A percentile compares a stretch with the other conserved stretches of the same genome.
Evolutionary conservation across 345 rosid genomes (phyloP).

Genomic region (Eutrema japonicum): DNA sequence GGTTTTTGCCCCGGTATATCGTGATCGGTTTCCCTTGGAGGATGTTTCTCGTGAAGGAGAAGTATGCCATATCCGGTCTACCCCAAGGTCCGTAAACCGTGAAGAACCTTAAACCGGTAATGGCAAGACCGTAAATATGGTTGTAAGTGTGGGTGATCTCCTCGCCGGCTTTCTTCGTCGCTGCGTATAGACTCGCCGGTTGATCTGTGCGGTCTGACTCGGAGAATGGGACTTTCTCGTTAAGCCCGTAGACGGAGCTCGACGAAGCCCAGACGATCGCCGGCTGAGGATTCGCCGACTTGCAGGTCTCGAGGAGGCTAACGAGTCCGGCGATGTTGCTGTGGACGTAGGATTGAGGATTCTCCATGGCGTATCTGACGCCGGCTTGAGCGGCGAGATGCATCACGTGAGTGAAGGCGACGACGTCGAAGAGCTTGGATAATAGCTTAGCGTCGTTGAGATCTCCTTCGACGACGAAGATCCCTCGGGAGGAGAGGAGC

Average conservation of each 20-base stretch:
- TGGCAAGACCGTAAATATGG: slow-evolving; percentile 77
- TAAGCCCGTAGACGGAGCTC: slow-evolving; percentile 79
- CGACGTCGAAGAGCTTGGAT: slow-evolving; percentile 70
- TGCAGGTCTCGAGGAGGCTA: slow-evolving; percentile 67
- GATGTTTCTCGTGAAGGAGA: slow-evolving; percentile 65
- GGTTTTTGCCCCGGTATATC: slow-evolving; percentile 67
- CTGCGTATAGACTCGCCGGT: slow-evolving; percentile 87
- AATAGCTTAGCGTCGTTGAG: slow-evolving; percentile 64
- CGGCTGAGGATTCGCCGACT: slow-evolving; percentile 79
- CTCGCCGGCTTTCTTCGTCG: slow-evolving; percentile 85
- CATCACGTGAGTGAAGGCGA: slow-evolving; percentile 83
- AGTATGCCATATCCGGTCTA: slow-evolving; percentile 89
- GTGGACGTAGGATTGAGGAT: slow-evolving; percentile 72
- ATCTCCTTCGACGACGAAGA: slow-evolving; percentile 71
- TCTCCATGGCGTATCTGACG: slow-evolving; percentile 77
- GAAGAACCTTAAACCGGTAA: slow-evolving; percentile 79
- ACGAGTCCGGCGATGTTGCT: slow-evolving; percentile 80
- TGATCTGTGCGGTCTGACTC: slow-evolving; percentile 73
- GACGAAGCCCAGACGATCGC: slow-evolving; percentile 86
- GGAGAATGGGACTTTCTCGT: slow-evolving; percentile 71
- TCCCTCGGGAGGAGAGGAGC: slow-evolving; percentile 49
- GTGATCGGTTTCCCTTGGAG: slow-evolving; percentile 78
- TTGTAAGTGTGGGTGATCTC: slow-evolving; percentile 83
- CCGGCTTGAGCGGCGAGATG: slow-evolving; percentile 95
- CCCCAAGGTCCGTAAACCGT: slow-evolving; percentile 94